phyloP scores from a whole-genome alignment of 2,329 filamentous ascomycete genomes.

The Aspergillus ibericus region DNA sequence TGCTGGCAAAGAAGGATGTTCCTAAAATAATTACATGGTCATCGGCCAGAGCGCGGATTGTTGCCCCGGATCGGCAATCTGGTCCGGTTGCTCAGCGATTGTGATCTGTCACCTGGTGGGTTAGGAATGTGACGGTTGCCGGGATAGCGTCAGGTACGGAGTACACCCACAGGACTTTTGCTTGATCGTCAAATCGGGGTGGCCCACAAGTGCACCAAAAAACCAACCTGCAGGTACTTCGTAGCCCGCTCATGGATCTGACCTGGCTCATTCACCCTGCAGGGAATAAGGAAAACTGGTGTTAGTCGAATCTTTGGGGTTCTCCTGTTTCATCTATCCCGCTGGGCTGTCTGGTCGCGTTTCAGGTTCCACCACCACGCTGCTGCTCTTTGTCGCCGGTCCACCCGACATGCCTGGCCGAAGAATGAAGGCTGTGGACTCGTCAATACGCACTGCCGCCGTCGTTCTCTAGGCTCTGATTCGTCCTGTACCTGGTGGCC shows the following conservation, averaged over 20 bases:
- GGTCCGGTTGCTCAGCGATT: conserved; percentile 2
- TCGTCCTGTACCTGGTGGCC: conserved; percentile 5
- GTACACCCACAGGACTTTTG: neutral
- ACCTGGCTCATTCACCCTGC: neutral
- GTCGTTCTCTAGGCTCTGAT: conserved; percentile 9
- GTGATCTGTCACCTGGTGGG: neutral
- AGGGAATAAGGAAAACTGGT: neutral
- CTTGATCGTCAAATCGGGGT: neutral
- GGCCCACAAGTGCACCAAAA: neutral
- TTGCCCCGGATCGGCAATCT: conserved; percentile 13
- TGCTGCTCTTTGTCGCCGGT: conserved; percentile 9
- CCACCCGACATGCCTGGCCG: conserved; percentile 17
- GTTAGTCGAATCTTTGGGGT: neutral
- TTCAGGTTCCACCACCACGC: conserved; percentile 14
- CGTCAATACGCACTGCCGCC: neutral
- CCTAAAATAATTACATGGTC: neutral
- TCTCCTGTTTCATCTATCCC: conserved; percentile 20
- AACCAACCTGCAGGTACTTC: neutral
- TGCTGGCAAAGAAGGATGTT: neutral
- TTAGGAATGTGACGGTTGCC: conserved; percentile 5
- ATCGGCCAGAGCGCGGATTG: conserved; percentile 1
- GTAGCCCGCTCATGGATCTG: neutral
- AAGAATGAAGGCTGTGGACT: conserved; percentile 18
- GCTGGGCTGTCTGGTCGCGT: conserved; percentile 12
- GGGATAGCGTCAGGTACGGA: neutral